These are phyloP conservation scores for Candida xyloterini DNA, from an alignment of 805 yeast genomes.

Conservation along the genomic window DNA sequence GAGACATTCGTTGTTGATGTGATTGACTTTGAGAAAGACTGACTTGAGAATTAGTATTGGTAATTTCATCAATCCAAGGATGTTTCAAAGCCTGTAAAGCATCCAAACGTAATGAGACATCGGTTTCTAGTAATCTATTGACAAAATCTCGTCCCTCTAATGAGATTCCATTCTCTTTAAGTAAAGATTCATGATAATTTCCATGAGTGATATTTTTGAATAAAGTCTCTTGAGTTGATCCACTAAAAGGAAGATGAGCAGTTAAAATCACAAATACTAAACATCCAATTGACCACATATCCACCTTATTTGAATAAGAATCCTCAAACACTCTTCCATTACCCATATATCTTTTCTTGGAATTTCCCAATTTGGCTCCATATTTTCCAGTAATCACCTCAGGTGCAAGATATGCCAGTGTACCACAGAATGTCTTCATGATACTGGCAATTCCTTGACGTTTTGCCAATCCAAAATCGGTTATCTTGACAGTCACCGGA, in stretches of 20 bases:
- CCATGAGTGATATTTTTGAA: constrained; percentile 75
- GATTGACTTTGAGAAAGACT: constrained; percentile 71
- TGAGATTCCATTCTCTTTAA: constrained; percentile 60
- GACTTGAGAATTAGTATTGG: constrained; percentile 36
- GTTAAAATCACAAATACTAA: constrained; percentile 87
- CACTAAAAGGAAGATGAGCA: constrained; percentile 93
- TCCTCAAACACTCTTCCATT: constrained; percentile 33
- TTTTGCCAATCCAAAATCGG: constrained; percentile 96
- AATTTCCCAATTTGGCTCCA: constrained; percentile 32
- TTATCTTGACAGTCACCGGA: constrained; percentile 87
- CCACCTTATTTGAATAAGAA: constrained; percentile 81
- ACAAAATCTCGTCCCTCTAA: constrained; percentile 71
- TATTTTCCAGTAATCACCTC: constrained; percentile 69
- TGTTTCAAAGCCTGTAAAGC: constrained; percentile 76
- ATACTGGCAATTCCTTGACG: constrained; percentile 78
- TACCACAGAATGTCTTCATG: constrained; percentile 96
- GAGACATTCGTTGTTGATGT: constrained; percentile 50
- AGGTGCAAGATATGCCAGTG: constrained; percentile 95
- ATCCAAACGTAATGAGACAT: constrained; percentile 67
- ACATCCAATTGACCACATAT: constrained; percentile 98
- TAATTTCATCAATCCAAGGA: constrained; percentile 64
- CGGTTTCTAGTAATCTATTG: constrained; percentile 65
- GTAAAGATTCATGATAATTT: constrained; percentile 72
- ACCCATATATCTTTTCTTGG: constrained; percentile 30
- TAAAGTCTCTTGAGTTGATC: constrained; percentile 82